These are phyloP conservation scores for Epichloe aotearoae DNA, from an alignment of 2,329 filamentous ascomycete species.

Conservation along the genomic window DNA sequence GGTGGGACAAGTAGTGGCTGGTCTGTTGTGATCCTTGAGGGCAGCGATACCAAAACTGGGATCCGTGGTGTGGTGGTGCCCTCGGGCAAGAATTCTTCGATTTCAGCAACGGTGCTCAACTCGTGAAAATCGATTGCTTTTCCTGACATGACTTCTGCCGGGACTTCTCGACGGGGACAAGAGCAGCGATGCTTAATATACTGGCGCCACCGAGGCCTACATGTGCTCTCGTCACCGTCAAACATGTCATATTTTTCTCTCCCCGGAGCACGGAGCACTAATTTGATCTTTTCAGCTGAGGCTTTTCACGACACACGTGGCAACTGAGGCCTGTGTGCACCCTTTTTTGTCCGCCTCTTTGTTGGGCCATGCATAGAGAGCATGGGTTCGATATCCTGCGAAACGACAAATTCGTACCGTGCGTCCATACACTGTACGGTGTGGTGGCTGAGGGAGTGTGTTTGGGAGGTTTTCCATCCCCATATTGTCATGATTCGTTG, in stretches of 20 bases:
- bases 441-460: not conserved
- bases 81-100: not conserved
- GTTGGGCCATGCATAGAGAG: not conserved
- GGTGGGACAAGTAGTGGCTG: constrained; percentile 4
- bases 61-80: not conserved
- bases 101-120: not conserved
- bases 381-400: not conserved
- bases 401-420: not conserved
- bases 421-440: not conserved
- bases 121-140: not conserved
- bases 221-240: not conserved
- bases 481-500: too few species aligned
- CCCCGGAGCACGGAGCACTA: too few species aligned
- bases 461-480: not conserved
- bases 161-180: not conserved
- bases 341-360: not conserved
- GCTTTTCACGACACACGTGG: constrained; percentile 4
- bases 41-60: not conserved
- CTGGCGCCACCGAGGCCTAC: not conserved
- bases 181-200: not conserved
- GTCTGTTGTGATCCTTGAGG: constrained; percentile 2
- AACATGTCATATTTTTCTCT: not conserved
- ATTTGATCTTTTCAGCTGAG: not conserved
- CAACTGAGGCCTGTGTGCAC: not conserved
- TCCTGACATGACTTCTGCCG: not conserved